Conservation (phyloP, 495 filamentous ascomycete genomes). For the Xylaria scruposa region DNA sequence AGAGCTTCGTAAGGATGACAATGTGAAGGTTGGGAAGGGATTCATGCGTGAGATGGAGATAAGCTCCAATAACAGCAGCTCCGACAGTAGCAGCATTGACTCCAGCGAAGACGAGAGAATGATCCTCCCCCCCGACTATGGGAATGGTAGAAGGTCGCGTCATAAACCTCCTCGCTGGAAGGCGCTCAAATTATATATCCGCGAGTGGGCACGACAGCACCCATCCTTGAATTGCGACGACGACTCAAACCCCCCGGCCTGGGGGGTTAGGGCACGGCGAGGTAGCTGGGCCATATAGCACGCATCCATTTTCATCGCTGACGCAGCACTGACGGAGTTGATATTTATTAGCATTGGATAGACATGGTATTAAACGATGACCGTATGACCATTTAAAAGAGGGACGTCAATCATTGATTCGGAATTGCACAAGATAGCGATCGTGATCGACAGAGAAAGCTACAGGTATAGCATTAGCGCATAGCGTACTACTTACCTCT, state of each 20-base stretch:
- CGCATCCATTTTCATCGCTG: background rate
- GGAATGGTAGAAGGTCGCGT: constrained; percentile 42
- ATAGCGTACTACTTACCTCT: constrained; percentile 3
- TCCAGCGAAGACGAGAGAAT: constrained; percentile 41
- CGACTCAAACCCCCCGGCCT: constrained; percentile 60
- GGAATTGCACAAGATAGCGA: background rate
- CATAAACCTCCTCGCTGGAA: constrained; percentile 71
- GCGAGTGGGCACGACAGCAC: constrained; percentile 84
- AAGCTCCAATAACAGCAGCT: constrained; percentile 29
- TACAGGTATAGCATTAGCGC: constrained; percentile 20
- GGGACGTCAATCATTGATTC: constrained; percentile 4
- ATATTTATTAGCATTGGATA: constrained; percentile 11
- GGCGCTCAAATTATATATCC: constrained; percentile 79
- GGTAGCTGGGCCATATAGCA: constrained; percentile 83
- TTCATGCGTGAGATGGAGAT: constrained; percentile 70
- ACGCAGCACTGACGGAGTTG: constrained; percentile 16
- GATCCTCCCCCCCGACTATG: constrained; percentile 1
- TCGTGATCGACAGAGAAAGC: background rate
- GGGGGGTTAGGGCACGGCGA: constrained; percentile 74
- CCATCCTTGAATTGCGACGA: constrained; percentile 64
- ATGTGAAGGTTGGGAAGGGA: constrained; percentile 65
- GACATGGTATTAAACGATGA: constrained; percentile 11
- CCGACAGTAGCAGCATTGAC: constrained; percentile 37
- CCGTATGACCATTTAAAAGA: background rate
- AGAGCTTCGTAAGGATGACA: constrained; percentile 75